Evolutionary conservation across 306 rosid species (phyloP).

Genomic region (Rosa persica): DNA sequence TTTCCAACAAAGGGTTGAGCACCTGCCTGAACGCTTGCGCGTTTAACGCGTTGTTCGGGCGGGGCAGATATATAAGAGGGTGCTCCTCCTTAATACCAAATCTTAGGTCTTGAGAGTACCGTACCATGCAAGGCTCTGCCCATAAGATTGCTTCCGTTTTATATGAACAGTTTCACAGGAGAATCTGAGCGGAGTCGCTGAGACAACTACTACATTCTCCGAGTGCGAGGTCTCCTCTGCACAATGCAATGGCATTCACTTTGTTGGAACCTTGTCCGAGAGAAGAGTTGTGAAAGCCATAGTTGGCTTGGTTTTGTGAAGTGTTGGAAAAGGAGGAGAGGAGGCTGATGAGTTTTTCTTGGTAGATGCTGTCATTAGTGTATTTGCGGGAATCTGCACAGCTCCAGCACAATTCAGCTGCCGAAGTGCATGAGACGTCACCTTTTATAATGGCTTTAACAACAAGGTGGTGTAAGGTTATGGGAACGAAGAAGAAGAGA

Average conservation of each 20-base stretch:
- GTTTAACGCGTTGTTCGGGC: not conserved
- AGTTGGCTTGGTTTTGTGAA: not conserved
- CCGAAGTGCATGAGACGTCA: not conserved
- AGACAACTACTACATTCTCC: not conserved
- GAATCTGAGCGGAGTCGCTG: not conserved
- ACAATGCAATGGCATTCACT: not conserved
- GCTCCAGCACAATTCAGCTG: not conserved
- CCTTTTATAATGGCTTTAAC: not conserved
- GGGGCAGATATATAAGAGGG: not conserved
- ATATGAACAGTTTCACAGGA: not conserved
- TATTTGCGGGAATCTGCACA: not conserved
- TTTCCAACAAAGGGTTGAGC: slow-evolving; percentile 7
- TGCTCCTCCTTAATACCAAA: not conserved
- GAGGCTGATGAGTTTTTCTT: not conserved
- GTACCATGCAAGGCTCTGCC: slow-evolving; percentile 4
- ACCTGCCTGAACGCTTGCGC: not conserved
- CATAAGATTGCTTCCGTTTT: slow-evolving; percentile 3
- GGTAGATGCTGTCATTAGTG: not conserved
- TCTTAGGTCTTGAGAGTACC: slow-evolving; percentile 9
- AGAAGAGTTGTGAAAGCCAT: slow-evolving; percentile 11
- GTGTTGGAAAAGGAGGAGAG: not conserved
- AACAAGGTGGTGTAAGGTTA: not conserved
- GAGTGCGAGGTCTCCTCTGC: slow-evolving; percentile 17
- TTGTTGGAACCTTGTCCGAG: not conserved
- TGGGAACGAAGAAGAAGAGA: not conserved